A percentile compares a stretch with the other conserved stretches of the same genome.
Conservation (phyloP, 2,329 filamentous ascomycete species). For the Colletotrichum chrysophilum region DNA sequence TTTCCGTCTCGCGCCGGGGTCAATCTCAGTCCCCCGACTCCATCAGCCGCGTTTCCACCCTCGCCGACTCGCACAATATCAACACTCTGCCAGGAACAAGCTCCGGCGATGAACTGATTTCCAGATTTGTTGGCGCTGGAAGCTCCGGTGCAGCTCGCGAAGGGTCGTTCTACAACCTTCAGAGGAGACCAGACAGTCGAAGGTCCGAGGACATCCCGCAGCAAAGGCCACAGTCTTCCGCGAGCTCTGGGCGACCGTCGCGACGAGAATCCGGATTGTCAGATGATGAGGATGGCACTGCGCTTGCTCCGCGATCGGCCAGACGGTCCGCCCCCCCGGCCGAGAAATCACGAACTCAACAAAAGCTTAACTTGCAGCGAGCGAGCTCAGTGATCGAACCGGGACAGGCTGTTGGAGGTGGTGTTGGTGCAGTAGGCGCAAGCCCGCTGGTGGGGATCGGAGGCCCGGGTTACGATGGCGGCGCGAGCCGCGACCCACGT, state of each 20-base stretch:
- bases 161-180: slow-evolving; percentile 55
- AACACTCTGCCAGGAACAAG: slow-evolving; percentile 25
- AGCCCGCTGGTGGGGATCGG: slow-evolving; percentile 58
- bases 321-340: slow-evolving; percentile 47
- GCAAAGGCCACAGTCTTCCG: slow-evolving; percentile 48
- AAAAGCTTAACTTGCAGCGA: slow-evolving; percentile 77
- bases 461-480: slow-evolving; percentile 59
- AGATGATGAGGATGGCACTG: slow-evolving; percentile 45
- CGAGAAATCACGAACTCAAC: slow-evolving; percentile 72
- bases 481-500: slow-evolving; percentile 61
- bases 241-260: slow-evolving; percentile 33
- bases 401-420: slow-evolving; percentile 47
- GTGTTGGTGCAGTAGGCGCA: slow-evolving; percentile 44
- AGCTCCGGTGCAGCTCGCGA: slow-evolving; percentile 55
- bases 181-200: slow-evolving; percentile 29
- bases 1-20: slow-evolving; percentile 44
- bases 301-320: slow-evolving; percentile 50
- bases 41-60: slow-evolving; percentile 42
- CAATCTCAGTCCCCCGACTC: slow-evolving; percentile 38
- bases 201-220: slow-evolving; percentile 35
- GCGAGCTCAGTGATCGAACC: slow-evolving; percentile 76
- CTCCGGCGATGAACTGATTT: slow-evolving; percentile 48
- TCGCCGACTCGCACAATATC: slow-evolving; percentile 37
- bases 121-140: slow-evolving; percentile 61
- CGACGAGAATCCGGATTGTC: neutral